Base-by-base conservation (phyloP, 176 grass and related monocot genomes). In the Urochloa ruziziensis region DNA sequence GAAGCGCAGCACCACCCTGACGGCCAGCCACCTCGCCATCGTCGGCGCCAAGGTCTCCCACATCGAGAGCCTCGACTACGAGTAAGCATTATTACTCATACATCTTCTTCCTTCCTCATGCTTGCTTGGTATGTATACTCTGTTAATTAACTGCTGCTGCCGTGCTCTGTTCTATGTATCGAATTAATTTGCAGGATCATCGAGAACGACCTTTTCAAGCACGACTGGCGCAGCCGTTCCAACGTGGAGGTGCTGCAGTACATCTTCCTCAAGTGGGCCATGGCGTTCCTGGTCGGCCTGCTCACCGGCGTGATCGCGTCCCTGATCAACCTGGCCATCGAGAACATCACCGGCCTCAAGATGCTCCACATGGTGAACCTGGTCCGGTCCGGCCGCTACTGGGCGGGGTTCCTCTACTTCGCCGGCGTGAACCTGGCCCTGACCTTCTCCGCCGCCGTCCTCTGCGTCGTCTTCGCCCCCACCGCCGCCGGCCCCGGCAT, bases 31-130 rank as follows among this genome's bases (percentile, higher is more conserved):
- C 77, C 82, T 90, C 46, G 96, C 96, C 89, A 77, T 98, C 73
- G 93, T 98, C 61, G 96, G 96, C 64, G 89, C 96, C 67, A 95
- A 98, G 70, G 91, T 98, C 35, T 98, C 96, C 7, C 96, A 89
- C 88, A 98, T 98, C 29, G 96, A 98, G 91, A 98, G 93, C 89
- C 82, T 98, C 62, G 96, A 98, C 77, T 98, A 98, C 67, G 96
- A 98, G 96, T 98, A 43, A 87, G 80, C 83, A 72, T 80, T 56
- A n/a, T 19, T 6, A 39, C 4, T 39, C 10, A 46, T 49, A 49
- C 17, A 18, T 51, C 51, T 35, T 63, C 40, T 21, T 29, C 9
- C 46, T 8, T 7, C 60, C 6, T 54, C 18, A 18, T 42, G 36
- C 21, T 44, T 15, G n/a, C n/a, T n/a, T n/a, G n/a, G n/a, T n/a